Conservation (phyloP, 1,284 basidiomycete genomes). For the Caloboletus inedulis region DNA sequence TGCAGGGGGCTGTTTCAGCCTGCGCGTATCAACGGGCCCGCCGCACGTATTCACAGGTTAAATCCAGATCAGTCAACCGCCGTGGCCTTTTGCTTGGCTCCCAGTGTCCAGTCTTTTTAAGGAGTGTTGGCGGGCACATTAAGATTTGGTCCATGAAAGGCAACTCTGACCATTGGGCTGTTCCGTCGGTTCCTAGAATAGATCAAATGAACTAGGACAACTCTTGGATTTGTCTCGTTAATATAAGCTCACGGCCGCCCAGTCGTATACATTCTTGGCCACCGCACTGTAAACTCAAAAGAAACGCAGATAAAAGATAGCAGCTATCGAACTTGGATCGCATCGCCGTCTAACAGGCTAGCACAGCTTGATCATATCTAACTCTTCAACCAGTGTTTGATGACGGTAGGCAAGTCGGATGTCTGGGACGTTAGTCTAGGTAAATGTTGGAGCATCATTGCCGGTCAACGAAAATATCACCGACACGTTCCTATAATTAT, state of each 20-base stretch:
- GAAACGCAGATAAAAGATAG: not conserved
- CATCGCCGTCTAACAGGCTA: slow-evolving; percentile 13
- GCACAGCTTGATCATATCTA: slow-evolving; percentile 58
- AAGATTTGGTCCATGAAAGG: not conserved
- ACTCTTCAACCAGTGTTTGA: slow-evolving; percentile 84
- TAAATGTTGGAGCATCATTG: not conserved
- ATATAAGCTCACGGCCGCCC: too few species aligned
- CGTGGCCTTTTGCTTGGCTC: not conserved
- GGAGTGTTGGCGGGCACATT: too few species aligned
- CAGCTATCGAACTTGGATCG: not conserved
- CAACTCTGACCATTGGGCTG: not conserved
- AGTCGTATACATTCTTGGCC: not conserved
- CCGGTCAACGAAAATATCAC: slow-evolving; percentile 15
- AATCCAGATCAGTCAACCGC: not conserved
- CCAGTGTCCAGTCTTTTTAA: too few species aligned
- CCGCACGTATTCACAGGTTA: not conserved
- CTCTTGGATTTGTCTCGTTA: too few species aligned
- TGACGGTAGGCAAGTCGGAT: slow-evolving; percentile 87
- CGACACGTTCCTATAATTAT: not conserved
- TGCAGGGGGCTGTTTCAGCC: not conserved
- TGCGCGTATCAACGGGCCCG: too few species aligned
- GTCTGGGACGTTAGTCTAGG: slow-evolving; percentile 95
- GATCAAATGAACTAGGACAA: not conserved
- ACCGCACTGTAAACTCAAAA: not conserved
- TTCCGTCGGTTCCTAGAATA: not conserved